Conservation (phyloP, 2,329 filamentous ascomycete genomes). For the Calonectria honghensis region DNA sequence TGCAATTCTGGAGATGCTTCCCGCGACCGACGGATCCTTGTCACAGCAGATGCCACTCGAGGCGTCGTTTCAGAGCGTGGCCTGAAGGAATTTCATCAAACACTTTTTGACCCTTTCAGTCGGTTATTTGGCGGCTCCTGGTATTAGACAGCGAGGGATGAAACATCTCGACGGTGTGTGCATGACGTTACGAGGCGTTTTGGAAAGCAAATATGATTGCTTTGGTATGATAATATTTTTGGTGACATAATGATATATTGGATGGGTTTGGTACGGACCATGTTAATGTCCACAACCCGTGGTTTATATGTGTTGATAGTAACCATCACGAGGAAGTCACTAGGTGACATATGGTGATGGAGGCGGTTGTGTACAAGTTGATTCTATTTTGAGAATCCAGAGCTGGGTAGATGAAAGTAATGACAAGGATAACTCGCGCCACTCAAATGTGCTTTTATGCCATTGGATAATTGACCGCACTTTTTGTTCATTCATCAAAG, state of each 20-base stretch:
- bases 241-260: constrained; percentile 17
- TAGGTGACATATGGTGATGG: neutral
- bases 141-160: constrained; percentile 17
- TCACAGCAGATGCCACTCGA: neutral
- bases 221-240: constrained; percentile 13
- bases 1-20: constrained; percentile 55
- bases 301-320: constrained; percentile 24
- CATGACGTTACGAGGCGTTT: constrained; percentile 25
- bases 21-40: constrained; percentile 25
- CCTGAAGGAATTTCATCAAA: neutral
- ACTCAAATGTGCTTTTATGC: neutral
- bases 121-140: constrained; percentile 9
- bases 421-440: neutral
- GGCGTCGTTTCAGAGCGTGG: neutral
- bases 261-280: constrained; percentile 3
- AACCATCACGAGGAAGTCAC: constrained; percentile 1
- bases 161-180: constrained; percentile 21
- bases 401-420: constrained; percentile 13
- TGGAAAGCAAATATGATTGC: constrained; percentile 16
- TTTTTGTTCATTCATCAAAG: neutral
- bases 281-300: neutral
- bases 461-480: neutral
- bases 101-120: neutral
- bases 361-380: neutral
- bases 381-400: constrained; percentile 14